A percentile compares a stretch with the other conserved stretches of the same genome.
These are phyloP conservation scores for Mycena latifolia DNA, from an alignment of 768 basidiomycete genomes.

Conservation along the genomic window DNA sequence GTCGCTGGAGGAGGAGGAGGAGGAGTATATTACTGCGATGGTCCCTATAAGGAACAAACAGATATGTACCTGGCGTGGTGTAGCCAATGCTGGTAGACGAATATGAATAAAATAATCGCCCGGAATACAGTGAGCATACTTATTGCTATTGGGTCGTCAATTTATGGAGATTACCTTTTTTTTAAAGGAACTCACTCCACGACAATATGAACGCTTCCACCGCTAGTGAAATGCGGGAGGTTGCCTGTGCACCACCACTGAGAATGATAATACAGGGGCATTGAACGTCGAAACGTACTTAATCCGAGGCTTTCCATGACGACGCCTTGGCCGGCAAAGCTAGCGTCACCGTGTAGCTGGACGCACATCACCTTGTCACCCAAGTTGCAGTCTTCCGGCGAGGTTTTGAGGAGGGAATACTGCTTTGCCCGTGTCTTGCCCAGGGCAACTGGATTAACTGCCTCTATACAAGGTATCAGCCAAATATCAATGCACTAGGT, in stretches of 20 bases:
- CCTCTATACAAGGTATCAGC: slow-evolving; percentile 64
- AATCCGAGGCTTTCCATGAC: slow-evolving; percentile 91
- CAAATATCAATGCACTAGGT: slow-evolving; percentile 10
- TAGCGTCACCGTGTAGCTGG: slow-evolving; percentile 93
- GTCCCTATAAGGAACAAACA: no score
- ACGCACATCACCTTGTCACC: slow-evolving; percentile 88
- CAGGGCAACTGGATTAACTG: slow-evolving; percentile 87
- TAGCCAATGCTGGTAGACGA: slow-evolving; percentile 81
- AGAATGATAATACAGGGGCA: background rate
- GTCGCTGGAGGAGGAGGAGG: no score
- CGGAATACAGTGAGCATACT: slow-evolving; percentile 50
- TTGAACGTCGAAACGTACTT: slow-evolving; percentile 59
- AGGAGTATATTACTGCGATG: no score
- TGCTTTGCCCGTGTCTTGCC: slow-evolving; percentile 95
- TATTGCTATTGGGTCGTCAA: slow-evolving; percentile 59
- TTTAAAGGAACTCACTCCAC: slow-evolving; percentile 78
- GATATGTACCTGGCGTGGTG: slow-evolving; percentile 88
- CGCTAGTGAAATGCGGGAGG: slow-evolving; percentile 91
- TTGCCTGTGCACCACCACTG: slow-evolving; percentile 64
- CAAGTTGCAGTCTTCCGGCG: slow-evolving; percentile 63
- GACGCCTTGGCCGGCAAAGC: slow-evolving; percentile 91
- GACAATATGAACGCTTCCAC: slow-evolving; percentile 91
- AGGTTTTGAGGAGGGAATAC: slow-evolving; percentile 80
- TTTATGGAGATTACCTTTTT: background rate
- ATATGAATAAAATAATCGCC: slow-evolving; percentile 7